A percentile compares a stretch with the other conserved stretches of the same genome.
Conservation (phyloP, 208 protist species). For the Wallacemonas sp. region DNA sequence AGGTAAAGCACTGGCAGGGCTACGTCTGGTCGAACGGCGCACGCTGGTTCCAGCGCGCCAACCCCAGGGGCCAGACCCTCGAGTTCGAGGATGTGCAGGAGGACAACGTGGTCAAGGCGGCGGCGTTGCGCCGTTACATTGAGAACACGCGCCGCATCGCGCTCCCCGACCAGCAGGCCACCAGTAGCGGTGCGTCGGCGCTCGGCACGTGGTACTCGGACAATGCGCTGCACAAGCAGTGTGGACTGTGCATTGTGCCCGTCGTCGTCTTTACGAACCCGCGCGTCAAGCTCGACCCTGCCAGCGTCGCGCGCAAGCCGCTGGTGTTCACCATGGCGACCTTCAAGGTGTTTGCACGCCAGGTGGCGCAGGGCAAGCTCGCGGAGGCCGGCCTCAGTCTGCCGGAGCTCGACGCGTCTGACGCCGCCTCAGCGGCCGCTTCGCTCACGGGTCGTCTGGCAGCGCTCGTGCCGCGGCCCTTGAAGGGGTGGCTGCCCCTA, state of each 20-base stretch:
- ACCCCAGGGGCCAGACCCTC: conserved; percentile 41
- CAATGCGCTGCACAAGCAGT: conserved; percentile 66
- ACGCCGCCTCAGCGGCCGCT: not conserved
- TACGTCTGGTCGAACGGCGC: conserved; percentile 86
- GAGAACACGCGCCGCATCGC: conserved; percentile 74
- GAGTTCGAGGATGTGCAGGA: conserved; percentile 88
- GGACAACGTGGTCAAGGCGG: conserved; percentile 85
- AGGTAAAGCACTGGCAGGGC: conserved; percentile 92
- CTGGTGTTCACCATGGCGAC: conserved; percentile 73
- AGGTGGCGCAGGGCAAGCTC: conserved; percentile 39
- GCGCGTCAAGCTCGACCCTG: conserved; percentile 67
- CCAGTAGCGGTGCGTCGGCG: not conserved
- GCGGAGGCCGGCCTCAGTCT: conserved; percentile 7
- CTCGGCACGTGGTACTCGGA: conserved; percentile 83
- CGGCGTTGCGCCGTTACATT: conserved; percentile 79
- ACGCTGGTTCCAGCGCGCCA: conserved; percentile 79
- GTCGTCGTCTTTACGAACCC: conserved; percentile 89
- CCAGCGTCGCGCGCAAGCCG: conserved; percentile 59
- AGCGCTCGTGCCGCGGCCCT: not conserved
- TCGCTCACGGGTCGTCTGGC: not conserved
- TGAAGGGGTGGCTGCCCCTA: conserved; percentile 6
- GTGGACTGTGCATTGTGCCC: conserved; percentile 68
- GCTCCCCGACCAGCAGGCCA: conserved; percentile 47
- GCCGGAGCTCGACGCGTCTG: not conserved
- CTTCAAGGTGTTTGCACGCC: conserved; percentile 62